phyloP scores from a whole-genome alignment of 306 rosid species.

The Cucurbita argyrosperma region DNA sequence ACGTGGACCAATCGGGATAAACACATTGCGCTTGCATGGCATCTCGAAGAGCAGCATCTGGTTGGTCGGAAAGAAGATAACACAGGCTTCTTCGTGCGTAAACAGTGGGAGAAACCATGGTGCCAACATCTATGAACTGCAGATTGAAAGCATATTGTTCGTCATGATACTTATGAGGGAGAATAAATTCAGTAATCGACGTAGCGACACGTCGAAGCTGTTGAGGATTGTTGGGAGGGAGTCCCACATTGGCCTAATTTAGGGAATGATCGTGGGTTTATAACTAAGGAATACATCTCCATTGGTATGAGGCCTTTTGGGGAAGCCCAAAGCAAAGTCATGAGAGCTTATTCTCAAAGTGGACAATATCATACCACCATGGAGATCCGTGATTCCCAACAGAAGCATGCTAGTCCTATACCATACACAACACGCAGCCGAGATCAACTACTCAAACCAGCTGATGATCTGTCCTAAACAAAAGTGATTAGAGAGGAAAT shows the following conservation, averaged over 20 bases:
- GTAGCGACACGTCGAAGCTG: not conserved
- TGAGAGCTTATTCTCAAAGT: no score
- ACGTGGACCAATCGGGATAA: conserved; percentile 63
- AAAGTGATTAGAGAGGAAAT: not conserved
- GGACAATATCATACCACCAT: no score
- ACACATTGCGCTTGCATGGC: conserved; percentile 81
- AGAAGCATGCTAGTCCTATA: not conserved
- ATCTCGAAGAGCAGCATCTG: conserved; percentile 72
- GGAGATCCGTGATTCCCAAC: no score
- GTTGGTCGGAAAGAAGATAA: conserved; percentile 58
- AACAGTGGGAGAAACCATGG: conserved; percentile 64
- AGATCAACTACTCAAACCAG: not conserved
- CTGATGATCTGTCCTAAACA: not conserved
- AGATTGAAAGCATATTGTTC: not conserved
- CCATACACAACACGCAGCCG: not conserved
- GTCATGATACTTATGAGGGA: not conserved
- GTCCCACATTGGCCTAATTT: no score
- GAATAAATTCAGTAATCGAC: not conserved
- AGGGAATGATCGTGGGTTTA: no score
- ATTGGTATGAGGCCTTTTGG: no score
- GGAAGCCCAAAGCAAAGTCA: no score
- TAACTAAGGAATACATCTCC: no score
- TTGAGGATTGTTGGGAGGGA: no score
- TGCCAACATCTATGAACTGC: conserved; percentile 56
- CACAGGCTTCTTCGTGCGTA: conserved; percentile 58